Base-by-base conservation (phyloP, 140 eudicot genomes). In the Ambrosia hybrid region DNA sequence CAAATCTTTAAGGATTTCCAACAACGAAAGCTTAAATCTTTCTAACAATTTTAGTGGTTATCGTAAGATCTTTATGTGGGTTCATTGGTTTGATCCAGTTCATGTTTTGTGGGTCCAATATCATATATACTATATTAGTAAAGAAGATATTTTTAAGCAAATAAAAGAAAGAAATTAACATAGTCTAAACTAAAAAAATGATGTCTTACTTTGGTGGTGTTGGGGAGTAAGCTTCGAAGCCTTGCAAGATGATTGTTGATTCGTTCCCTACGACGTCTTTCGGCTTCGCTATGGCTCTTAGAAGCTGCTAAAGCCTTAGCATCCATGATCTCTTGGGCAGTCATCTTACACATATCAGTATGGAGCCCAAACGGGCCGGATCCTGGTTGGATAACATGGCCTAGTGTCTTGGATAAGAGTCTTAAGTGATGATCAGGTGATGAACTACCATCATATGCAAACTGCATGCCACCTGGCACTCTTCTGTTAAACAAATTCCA, bases 221-320 rank as follows among this genome's bases (percentile, higher is more conserved):
- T 90, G 2, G 97, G 99, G 12, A 90, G 91, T 55, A 90, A 76
- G 83, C 97, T 88, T 59, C 99, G 82, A 68, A 94, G 88, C 90
- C 83, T 94, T 68, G 96, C 96, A 33, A 94, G 90, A 53, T 94
- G 97, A 61, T 90, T 91, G 51, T 91, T 94, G 73, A 94, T 94
- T 15, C 99, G 88, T 71, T 94, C 99, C 78, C 99, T 83, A 11
- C 99, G 85, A 38, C 95, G 81, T 73, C 99, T 76, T 81, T 94
- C 97, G 0, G 99, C 99, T 80, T 94, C 97, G 41, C 97, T 94
- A 33, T 94, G 99, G 73, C 97, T 94, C 72, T 94, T 91, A 0
- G 97, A 94, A 65, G 99, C 99, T 4, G 99, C 99, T 30, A 94
- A 85, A 16, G 99, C 97, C 74, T 94, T 94, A 6, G 99, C 99